These are phyloP conservation scores for Tanacetum coccineum DNA, from an alignment of 129 eudicot species.

Conservation along the genomic window DNA sequence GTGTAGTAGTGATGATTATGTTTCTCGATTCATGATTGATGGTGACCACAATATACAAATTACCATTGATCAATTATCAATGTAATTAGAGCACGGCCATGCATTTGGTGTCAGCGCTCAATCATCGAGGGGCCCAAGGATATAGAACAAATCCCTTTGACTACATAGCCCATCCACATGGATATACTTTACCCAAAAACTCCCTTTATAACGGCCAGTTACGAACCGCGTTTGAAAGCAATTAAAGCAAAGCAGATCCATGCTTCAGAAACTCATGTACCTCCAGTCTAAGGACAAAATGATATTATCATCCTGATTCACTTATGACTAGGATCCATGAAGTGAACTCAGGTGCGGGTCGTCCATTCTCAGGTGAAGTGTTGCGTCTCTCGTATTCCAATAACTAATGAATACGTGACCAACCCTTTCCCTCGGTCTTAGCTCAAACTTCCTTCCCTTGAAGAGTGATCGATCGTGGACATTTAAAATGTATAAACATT, in stretches of 20 bases:
- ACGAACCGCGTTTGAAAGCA: not conserved
- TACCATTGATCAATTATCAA: not conserved
- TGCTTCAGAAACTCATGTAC: not conserved
- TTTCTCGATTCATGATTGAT: not conserved
- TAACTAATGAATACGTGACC: not conserved
- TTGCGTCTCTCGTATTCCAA: not conserved
- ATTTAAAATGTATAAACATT: too few relatives aligned
- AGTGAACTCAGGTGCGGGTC: not conserved
- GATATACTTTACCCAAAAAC: not conserved
- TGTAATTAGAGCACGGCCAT: not conserved
- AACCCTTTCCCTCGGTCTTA: not conserved
- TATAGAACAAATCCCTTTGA: not conserved
- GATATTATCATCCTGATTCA: too few relatives aligned
- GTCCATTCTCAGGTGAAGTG: not conserved
- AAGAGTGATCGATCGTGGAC: not conserved
- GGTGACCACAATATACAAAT: not conserved
- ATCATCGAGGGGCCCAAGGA: not conserved
- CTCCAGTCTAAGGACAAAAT: too few relatives aligned
- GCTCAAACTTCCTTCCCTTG: not conserved
- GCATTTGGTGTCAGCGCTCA: not conserved
- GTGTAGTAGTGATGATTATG: too few relatives aligned
- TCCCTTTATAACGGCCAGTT: not conserved
- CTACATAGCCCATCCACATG: not conserved
- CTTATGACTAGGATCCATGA: not conserved
- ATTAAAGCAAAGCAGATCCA: not conserved